phyloP scores from a whole-genome alignment of 192 early-diverging fungal species.

The Backusella morwellensis region DNA sequence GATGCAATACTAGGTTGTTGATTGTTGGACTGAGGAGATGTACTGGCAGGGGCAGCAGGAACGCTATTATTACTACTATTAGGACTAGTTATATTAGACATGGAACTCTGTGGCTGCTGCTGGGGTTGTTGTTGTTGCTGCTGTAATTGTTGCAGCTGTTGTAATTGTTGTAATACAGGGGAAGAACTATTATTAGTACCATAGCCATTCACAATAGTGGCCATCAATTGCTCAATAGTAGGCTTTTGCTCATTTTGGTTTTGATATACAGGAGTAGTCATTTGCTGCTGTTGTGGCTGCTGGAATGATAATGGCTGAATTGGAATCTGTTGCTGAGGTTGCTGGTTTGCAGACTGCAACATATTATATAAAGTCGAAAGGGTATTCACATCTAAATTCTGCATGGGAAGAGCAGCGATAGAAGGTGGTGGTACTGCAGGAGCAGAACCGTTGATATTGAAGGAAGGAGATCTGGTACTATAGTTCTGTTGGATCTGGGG shows the following conservation, averaged over 20 bases:
- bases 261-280: neutral
- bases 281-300: neutral
- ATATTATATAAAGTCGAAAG: slow-evolving; percentile 17
- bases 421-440: neutral
- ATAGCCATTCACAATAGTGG: slow-evolving; percentile 12
- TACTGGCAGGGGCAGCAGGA: neutral
- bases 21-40: neutral
- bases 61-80: neutral
- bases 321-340: neutral
- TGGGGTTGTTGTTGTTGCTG: neutral
- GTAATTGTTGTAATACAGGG: neutral
- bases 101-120: neutral
- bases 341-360: neutral
- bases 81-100: neutral
- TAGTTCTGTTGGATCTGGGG: neutral
- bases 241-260: neutral
- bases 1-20: slow-evolving; percentile 14
- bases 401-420: neutral
- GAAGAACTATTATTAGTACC: neutral
- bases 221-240: neutral
- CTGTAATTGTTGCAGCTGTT: neutral
- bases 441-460: neutral
- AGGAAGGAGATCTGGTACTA: neutral
- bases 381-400: slow-evolving; percentile 18
- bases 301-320: neutral